These are phyloP conservation scores for Chlamydomonas schloesseri DNA, from an alignment of 139 green algal genomes.

Conservation along the genomic window DNA sequence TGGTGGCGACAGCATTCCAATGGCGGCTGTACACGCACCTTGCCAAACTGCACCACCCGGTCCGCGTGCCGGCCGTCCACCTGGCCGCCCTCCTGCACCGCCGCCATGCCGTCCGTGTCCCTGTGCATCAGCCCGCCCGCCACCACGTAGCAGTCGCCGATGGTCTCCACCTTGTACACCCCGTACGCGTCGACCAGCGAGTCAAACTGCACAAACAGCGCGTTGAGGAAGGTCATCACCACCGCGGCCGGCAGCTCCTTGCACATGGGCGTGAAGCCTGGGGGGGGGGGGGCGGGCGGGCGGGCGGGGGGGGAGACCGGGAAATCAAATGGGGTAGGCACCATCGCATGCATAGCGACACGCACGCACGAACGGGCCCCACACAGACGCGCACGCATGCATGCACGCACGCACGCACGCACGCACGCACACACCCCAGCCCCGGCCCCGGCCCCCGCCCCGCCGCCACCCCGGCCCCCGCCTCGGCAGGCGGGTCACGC, in stretches of 20 bases:
- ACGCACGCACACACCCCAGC: too few relatives aligned
- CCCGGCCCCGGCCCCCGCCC: too few relatives aligned
- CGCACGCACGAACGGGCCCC: too few relatives aligned
- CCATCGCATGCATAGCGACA: too few relatives aligned
- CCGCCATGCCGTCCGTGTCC: slow-evolving; percentile 20
- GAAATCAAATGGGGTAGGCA: too few relatives aligned
- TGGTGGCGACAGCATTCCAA: too few relatives aligned
- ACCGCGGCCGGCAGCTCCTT: not conserved
- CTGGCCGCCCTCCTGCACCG: not conserved
- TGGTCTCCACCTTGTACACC: slow-evolving; percentile 28
- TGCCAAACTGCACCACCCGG: not conserved
- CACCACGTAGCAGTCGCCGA: slow-evolving; percentile 37
- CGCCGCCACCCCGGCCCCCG: too few relatives aligned
- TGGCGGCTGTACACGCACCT: not conserved
- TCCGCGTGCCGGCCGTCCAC: not conserved
- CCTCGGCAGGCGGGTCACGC: too few relatives aligned
- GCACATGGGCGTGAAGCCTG: slow-evolving; percentile 40
- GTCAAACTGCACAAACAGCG: slow-evolving; percentile 20
- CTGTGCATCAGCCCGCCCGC: not conserved
- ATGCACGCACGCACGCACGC: too few relatives aligned
- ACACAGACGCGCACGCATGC: too few relatives aligned
- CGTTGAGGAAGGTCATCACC: slow-evolving; percentile 25
- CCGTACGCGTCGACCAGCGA: slow-evolving; percentile 8
- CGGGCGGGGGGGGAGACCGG: too few relatives aligned
- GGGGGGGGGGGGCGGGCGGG: too few relatives aligned